Evolutionary conservation across 2,329 filamentous ascomycete species (phyloP), one percentile per base, ranked within the genome.

Genomic region (Zelopaecilomyces penicillatus): DNA sequence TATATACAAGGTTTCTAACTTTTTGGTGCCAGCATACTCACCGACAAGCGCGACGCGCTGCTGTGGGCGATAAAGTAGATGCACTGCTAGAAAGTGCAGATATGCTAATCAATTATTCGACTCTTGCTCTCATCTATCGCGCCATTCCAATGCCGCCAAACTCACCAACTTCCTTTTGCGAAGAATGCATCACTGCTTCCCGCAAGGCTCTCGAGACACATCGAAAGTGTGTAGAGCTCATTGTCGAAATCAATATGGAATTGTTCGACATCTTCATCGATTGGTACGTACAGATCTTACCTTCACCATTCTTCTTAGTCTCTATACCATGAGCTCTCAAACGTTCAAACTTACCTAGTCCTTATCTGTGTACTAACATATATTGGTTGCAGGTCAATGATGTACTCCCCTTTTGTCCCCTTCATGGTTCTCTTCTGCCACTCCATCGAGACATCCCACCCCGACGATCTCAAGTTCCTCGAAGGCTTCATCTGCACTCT

Each of bases 401-500:
- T 74, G 35, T 67, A 71, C 53, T 65, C 67, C 8, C 73, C 73
- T 1, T 75, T 76, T 48, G 67, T 70, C 2, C 71, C 72, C 2
- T 73, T 74, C 51, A 70, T 73, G 37, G 67, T 73, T 11, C 59
- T 75, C 30, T 74, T 76, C 57, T 71, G 67, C 49, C 64, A 69
- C 41, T 58, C 70, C 34, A 65, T 71, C 41, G 70, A 75, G 49
- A 69, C 69, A 1, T 69, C 59, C 2, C 54, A 68, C 35, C 59
- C 69, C 29, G 55, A 58, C 12, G 76, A 80, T 50, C 65, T 80
- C 3, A 49, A 60, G 26, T 66, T 67, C 1, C 64, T 81, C 1
- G 65, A 66, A 30, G 65, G 68, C 4, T 79, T 80, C 48, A 67
- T 73, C 39, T 54, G 59, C 26, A 76, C 71, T n/a, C 65, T 79